A percentile compares a stretch with the other conserved stretches of the same genome.
Conservation (phyloP, 2,329 filamentous ascomycete species). For the Graphilbum sp. region DNA sequence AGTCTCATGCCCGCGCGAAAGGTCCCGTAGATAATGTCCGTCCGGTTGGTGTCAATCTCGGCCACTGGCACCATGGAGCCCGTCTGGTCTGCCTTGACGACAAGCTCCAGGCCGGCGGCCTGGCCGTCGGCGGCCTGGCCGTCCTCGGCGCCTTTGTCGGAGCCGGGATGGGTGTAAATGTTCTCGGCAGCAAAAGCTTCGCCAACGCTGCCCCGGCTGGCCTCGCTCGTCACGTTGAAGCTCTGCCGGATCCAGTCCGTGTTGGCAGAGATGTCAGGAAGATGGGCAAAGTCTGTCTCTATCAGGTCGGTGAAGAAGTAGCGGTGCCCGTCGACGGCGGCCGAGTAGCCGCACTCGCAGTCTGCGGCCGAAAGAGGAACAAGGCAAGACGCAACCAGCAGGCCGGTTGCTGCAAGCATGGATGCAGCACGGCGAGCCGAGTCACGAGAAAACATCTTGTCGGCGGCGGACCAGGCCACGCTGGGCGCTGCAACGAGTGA, state of each 20-base stretch:
- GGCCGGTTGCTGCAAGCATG: conserved; percentile 1
- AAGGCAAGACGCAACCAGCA: conserved; percentile 10
- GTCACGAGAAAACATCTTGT: not conserved
- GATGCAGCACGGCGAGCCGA: not conserved
- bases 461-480: no score
- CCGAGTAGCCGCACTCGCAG: conserved; percentile 59
- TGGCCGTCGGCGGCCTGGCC: conserved; percentile 27
- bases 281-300: conserved; percentile 54
- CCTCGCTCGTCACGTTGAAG: conserved; percentile 46
- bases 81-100: conserved; percentile 28
- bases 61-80: conserved; percentile 41
- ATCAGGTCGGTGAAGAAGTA: conserved; percentile 51
- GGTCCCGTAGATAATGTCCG: conserved; percentile 52
- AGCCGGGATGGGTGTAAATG: conserved; percentile 25
- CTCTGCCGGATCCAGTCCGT: conserved; percentile 50
- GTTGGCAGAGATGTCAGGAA: conserved; percentile 29
- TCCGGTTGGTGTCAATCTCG: conserved; percentile 44
- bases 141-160: conserved; percentile 24
- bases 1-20: conserved; percentile 53
- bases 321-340: conserved; percentile 23
- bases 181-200: conserved; percentile 44
- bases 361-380: conserved; percentile 19
- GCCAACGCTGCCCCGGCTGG: conserved; percentile 46
- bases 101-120: conserved; percentile 37
- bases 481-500: no score